Percentiles rank a stretch among this genome's conserved stretches.
Conservation (phyloP, 805 yeast species). For the Ogataea kodamae region DNA sequence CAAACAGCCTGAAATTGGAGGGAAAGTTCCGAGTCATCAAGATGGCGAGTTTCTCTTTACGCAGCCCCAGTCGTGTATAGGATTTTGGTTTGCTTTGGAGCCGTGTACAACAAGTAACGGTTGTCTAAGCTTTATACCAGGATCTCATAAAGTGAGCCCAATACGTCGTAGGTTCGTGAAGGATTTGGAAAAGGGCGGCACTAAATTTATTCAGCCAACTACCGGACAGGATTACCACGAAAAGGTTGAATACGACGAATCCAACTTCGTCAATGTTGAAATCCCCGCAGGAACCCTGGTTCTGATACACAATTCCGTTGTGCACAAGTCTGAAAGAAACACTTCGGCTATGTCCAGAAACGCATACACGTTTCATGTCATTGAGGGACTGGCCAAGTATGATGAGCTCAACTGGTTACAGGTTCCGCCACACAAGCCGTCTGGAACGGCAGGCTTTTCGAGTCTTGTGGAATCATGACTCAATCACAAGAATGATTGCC, state of each 20-base stretch:
- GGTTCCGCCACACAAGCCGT: constrained; percentile 50
- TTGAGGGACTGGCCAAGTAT: constrained; percentile 62
- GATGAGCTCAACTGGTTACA: constrained; percentile 75
- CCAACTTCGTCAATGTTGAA: constrained; percentile 47
- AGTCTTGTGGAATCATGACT: too few species aligned
- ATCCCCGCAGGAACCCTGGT: constrained; percentile 73
- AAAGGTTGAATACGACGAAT: constrained; percentile 31
- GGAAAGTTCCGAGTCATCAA: constrained; percentile 73
- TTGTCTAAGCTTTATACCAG: constrained; percentile 65
- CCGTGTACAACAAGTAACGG: constrained; percentile 68
- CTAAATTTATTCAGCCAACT: constrained; percentile 44
- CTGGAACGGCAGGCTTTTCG: constrained; percentile 2
- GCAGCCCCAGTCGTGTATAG: constrained; percentile 65
- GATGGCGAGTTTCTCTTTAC: constrained; percentile 74
- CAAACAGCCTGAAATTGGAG: constrained; percentile 72
- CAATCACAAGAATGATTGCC: too few species aligned
- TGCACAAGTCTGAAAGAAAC: constrained; percentile 70
- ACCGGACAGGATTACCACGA: constrained; percentile 22
- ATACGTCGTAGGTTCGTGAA: constrained; percentile 63
- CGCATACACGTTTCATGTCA: constrained; percentile 78
- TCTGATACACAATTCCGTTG: constrained; percentile 64
- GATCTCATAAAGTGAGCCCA: constrained; percentile 58
- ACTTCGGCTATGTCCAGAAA: constrained; percentile 53
- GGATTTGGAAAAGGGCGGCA: constrained; percentile 48
- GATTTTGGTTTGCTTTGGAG: constrained; percentile 80